Evolutionary conservation across 176 grass and related monocot species (phyloP).

Genomic region (Phoenix roebelenii): DNA sequence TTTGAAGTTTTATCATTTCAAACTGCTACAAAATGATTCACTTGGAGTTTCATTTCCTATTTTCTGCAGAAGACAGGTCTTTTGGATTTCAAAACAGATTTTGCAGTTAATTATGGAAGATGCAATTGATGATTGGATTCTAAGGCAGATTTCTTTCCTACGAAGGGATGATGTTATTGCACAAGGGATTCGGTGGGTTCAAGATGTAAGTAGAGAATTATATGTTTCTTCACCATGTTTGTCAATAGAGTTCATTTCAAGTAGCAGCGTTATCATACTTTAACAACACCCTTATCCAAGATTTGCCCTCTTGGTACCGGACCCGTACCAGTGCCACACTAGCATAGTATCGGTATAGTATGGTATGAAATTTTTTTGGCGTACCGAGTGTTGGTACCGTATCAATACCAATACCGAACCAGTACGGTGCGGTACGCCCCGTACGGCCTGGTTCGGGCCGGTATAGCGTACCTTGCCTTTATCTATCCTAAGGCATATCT

Average conservation of each 20-base stretch:
- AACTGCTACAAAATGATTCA: conserved; percentile 1
- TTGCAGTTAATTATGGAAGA: conserved; percentile 97
- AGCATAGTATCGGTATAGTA: too few species aligned
- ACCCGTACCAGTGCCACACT: too few species aligned
- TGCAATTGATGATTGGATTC: conserved; percentile 99
- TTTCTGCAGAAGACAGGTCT: conserved; percentile 66
- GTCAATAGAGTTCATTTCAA: neutral
- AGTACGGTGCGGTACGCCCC: too few species aligned
- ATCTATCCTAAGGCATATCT: too few species aligned
- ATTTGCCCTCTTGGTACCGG: too few species aligned
- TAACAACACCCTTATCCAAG: too few species aligned
- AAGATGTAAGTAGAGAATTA: conserved; percentile 63
- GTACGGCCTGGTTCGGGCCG: too few species aligned
- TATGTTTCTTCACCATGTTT: neutral
- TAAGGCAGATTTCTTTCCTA: conserved; percentile 84
- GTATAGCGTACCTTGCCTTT: too few species aligned
- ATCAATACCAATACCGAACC: too few species aligned
- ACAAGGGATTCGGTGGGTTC: conserved; percentile 77
- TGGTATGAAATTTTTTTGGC: too few species aligned
- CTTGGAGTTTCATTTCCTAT: neutral
- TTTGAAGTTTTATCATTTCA: neutral
- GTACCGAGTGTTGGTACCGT: too few species aligned
- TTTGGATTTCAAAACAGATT: conserved; percentile 99
- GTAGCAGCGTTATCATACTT: neutral
- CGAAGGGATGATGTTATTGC: conserved; percentile 68